Percentiles rank a stretch among this genome's conserved stretches.
phyloP scores from a whole-genome alignment of 495 filamentous ascomycete species.

The Xylaria sp. region DNA sequence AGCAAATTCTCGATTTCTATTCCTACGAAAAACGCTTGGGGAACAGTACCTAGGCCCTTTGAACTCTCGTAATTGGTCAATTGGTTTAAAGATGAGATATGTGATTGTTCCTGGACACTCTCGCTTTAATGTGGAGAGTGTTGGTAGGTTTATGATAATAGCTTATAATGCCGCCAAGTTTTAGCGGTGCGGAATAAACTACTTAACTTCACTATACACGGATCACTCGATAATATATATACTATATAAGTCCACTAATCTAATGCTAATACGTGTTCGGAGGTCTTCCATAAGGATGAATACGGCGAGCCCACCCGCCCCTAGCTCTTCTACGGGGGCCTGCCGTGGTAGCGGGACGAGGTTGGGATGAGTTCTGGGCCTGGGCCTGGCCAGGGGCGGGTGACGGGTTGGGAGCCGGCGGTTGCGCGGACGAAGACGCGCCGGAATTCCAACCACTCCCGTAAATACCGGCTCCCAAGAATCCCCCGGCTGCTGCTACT shows the following conservation, averaged over 20 bases:
- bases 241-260: not conserved
- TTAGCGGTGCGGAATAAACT: not conserved
- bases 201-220: not conserved
- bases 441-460: not conserved
- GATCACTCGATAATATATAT: not conserved
- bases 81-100: not conserved
- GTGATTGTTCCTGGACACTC: not conserved
- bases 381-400: not conserved
- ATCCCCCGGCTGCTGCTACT: not conserved
- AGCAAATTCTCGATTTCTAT: not conserved
- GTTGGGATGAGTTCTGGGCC: not conserved
- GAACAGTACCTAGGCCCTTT: not conserved
- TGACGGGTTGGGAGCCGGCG: not conserved
- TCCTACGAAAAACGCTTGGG: not conserved
- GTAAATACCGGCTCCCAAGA: not conserved
- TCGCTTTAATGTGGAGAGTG: not conserved
- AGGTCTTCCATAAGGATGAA: constrained; percentile 2
- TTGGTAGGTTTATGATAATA: no score
- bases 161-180: not conserved
- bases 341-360: not conserved
- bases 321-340: not conserved
- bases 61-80: no score
- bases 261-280: not conserved
- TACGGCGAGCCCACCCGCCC: not conserved
- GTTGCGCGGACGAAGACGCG: not conserved